Percentiles rank a stretch among this genome's conserved stretches.
Evolutionary conservation across 2,329 filamentous ascomycete species (phyloP).

Genomic region (Ceratocystis harringtonii): DNA sequence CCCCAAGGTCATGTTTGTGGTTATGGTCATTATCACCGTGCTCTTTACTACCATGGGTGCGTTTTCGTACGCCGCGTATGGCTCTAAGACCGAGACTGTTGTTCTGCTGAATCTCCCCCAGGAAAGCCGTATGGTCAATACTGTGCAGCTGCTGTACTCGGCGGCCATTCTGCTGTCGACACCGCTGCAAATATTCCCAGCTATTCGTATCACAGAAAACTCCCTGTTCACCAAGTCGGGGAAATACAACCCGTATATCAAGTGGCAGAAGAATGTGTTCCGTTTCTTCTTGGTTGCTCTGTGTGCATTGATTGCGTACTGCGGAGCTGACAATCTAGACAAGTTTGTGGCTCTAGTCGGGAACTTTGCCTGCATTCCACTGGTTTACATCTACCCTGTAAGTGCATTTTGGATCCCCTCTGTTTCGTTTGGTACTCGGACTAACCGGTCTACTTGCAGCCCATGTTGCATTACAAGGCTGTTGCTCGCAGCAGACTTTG

Average conservation of each 20-base stretch:
- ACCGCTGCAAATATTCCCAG: constrained; percentile 91
- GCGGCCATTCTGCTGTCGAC: constrained; percentile 91
- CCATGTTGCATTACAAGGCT: constrained; percentile 73
- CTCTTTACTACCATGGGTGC: constrained; percentile 86
- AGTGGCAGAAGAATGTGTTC: constrained; percentile 98
- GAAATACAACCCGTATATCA: constrained; percentile 96
- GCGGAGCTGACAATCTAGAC: constrained; percentile 81
- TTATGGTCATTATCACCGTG: constrained; percentile 91
- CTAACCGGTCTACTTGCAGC: constrained; percentile 37
- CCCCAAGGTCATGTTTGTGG: constrained; percentile 67
- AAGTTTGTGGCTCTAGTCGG: constrained; percentile 95
- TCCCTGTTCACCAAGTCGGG: constrained; percentile 85
- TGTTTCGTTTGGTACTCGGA: constrained; percentile 20
- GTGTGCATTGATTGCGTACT: constrained; percentile 80
- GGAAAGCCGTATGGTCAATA: constrained; percentile 88
- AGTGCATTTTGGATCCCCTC: constrained; percentile 28
- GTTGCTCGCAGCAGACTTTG: constrained; percentile 56
- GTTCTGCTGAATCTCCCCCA: constrained; percentile 93
- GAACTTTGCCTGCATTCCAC: constrained; percentile 91
- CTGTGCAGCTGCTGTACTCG: constrained; percentile 93
- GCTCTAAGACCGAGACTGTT: constrained; percentile 88
- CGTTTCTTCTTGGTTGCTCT: constrained; percentile 82
- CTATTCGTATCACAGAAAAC: constrained; percentile 91
- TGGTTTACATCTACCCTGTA: constrained; percentile 96
- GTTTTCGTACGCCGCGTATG: constrained; percentile 89